Base-by-base conservation (phyloP, 805 yeast genomes). In the Lachancea fermentati region DNA sequence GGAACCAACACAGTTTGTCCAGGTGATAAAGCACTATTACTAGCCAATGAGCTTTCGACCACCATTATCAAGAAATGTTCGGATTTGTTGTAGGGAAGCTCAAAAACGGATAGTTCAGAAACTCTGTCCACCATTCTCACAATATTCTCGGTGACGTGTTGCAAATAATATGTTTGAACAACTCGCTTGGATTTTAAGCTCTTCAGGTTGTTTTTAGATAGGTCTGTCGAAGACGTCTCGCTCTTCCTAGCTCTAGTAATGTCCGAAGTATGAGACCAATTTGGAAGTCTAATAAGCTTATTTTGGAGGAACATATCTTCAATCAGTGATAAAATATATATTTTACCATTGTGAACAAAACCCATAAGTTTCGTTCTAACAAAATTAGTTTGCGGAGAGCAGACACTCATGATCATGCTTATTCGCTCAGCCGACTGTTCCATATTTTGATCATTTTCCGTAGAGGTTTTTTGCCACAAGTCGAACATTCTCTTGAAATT, bases 311-410 rank as follows among this genome's bases (percentile, higher is more conserved):
- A 75, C 57, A 97, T 72, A 60, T 93, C 98, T 52, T 93, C 98
- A 48, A 88, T 86, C 29, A 86, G 68, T 0, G 98, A 97, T 30
- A 93, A 65, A 2, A 93, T 84, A 54, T 82, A 93, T 0, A 93
- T 81, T 52, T 85, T 87, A 8, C 96, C 97, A 44, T 85, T 79
- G 52, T 75, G 82, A 1, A 86, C 75, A 60, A 93, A 93, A 0
- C 99, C 99, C 36, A 93, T 69, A 14, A 91, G 59, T 3, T 97
- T 96, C 0, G 97, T 91, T 51, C 98, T 73, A 37, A 93, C 69
- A 59, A 89, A 93, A 39, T 43, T 41, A 3, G 54, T 48, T 2
- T 47, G 43, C 1, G 58, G 47, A 2, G 63, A 56, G 30, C 63
- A 55, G 5, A 55, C 36, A n/a, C 47, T 51, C 48, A 52, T 46